These are phyloP conservation scores for Dacryopinax spathularia DNA, from an alignment of 768 basidiomycete species.

Conservation along the genomic window DNA sequence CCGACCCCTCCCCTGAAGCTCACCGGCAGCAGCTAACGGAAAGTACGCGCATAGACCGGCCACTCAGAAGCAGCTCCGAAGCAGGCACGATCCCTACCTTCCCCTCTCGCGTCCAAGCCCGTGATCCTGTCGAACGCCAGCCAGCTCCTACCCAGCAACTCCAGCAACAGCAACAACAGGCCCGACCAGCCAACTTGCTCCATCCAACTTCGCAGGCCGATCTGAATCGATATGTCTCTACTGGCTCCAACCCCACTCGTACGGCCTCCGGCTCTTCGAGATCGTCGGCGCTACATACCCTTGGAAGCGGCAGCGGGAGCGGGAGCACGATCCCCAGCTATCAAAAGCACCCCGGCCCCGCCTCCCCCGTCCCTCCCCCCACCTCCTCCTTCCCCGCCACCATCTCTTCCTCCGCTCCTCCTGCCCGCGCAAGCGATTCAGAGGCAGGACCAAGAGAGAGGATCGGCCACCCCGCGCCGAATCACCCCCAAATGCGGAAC, in stretches of 20 bases:
- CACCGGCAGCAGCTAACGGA: background rate
- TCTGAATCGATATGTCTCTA: slow-evolving; percentile 75
- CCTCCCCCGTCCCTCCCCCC: slow-evolving; percentile 8
- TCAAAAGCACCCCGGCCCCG: slow-evolving; percentile 11
- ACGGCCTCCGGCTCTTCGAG: background rate
- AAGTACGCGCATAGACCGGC: background rate
- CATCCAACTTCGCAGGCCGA: slow-evolving; percentile 35
- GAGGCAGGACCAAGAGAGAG: background rate
- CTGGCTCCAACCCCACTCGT: slow-evolving; percentile 14
- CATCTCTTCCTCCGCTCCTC: background rate
- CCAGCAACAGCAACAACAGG: slow-evolving; percentile 10
- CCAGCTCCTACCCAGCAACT: background rate
- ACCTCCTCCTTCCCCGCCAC: background rate
- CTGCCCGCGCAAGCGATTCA: too few species aligned
- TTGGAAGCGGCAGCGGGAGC: too few species aligned
- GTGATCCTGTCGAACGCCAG: background rate
- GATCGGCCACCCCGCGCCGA: slow-evolving; percentile 36
- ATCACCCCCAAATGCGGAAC: slow-evolving; percentile 49
- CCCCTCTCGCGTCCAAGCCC: background rate
- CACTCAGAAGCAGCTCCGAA: background rate
- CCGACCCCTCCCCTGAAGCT: background rate
- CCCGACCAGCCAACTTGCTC: slow-evolving; percentile 36
- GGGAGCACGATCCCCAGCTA: slow-evolving; percentile 7
- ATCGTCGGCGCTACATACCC: too few species aligned
- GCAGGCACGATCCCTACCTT: background rate